Evolutionary conservation across 225 moss, liverwort and hornwort species (phyloP), one percentile per base, ranked within the genome.

Genomic region (Thuidium tamariscinum): DNA sequence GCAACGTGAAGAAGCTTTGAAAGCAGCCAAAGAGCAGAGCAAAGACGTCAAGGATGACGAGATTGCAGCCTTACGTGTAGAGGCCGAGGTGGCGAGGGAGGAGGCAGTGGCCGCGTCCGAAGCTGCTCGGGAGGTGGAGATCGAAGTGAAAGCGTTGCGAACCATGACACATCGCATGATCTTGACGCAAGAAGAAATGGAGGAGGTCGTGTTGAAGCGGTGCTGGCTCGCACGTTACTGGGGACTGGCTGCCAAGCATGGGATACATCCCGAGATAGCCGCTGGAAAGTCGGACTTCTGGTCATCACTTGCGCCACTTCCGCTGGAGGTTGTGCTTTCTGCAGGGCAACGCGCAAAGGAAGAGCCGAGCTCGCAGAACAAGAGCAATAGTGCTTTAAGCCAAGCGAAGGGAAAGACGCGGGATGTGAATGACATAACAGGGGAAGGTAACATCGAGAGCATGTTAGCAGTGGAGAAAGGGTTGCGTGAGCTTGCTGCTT

Each of bases 201-300:
- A 97, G 57, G 97, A 99, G 89, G 96, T 99, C 73, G 97, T 96
- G 48, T 44, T 99, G 87, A 99, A 99, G 79, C 95, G 98, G 5
- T 99, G 98, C 90, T 99, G 98, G 98, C 90, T 99, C 22, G 97
- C 98, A 6, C 96, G 98, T 22, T 97, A 93, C 79, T 99, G 98
- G 98, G 94, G 95, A 22, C 79, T 99, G 80, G 96, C 98, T 74
- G 89, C 94, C 36, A 93, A 93, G 16, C 92, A 95, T 74, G 92
- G 89, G 37, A 92, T 99, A 57, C 95, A 94, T 84, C 92, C 95
- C 6, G 98, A 99, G 89, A 92, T 97, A 60, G 98, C 98, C 63
- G 87, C 87, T 70, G 85, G 84, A 5, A 99, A 97, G 89, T 88
- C 94, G 62, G 97, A 99, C 86, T 95, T 96, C 77, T 99, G 98